Base-by-base conservation (phyloP, 73 alveolate species). In the Stentor coeruleus region DNA sequence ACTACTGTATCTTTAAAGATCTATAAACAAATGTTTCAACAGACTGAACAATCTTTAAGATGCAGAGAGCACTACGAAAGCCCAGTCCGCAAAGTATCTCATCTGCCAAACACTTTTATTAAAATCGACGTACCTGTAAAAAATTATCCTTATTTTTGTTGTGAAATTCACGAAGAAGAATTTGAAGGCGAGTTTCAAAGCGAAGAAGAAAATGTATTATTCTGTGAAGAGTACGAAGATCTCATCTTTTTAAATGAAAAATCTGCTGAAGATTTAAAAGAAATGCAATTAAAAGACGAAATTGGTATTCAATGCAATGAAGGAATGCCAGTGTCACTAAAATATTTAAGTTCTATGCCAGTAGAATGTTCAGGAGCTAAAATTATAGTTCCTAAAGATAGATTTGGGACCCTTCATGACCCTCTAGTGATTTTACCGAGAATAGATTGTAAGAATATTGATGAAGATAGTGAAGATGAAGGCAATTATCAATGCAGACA, bases 401-500 rank as follows among this genome's bases (percentile, higher is more conserved):
- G 39, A 1, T 40, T 15, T 14, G 37, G 33, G n/a, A 15, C 33
- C 11, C n/a, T 66, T 20, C n/a, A 2, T 66, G 40, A 66, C 1
- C n/a, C 79, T 15, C 79, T 31, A 26, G 79, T 66, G 41, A 66
- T 66, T 1, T 33, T 20, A 28, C 40, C 37, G 33, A 20, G 40
- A 33, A 0, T 26, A 26, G 79, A 20, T 66, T 26, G 15, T 20
- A 14, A 66, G n/a, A 40, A 26, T 20, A 15, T 11, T 20, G n/a
- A 28, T 26, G 42, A 20, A 1, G 79, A 66, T 20, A 20, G 42
- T 2, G 79, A 31, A 0, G 0, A 20, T 31, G 37, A 66, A 2
- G n/a, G 37, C 79, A 33, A 20, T 20, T 66, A 28, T 66, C 40
- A 39, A 59, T 93, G 98, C 39, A 92, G 87, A 83, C 83, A 87